A percentile compares a stretch with the other conserved stretches of the same genome.
Conservation (phyloP, 2,329 filamentous ascomycete species). For the Fusarium temperatum region DNA sequence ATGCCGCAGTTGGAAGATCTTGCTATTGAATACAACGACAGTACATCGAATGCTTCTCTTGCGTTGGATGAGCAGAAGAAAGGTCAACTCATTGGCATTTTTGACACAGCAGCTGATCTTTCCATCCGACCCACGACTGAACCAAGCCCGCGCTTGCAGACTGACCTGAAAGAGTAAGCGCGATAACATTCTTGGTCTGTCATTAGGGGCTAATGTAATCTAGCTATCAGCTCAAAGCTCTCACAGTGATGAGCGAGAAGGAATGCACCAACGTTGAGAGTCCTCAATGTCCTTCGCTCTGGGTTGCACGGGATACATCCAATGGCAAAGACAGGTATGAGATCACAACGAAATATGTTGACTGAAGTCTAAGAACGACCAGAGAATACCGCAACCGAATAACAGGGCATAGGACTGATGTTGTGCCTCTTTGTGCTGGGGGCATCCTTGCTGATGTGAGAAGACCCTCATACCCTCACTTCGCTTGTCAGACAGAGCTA, state of each 20-base stretch:
- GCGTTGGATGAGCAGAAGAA: neutral
- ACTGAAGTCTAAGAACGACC: neutral
- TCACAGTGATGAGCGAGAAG: neutral
- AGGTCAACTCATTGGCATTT: neutral
- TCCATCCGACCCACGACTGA: neutral
- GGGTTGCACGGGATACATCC: neutral
- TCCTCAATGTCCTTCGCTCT: neutral
- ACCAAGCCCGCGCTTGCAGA: neutral
- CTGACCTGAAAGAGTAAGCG: neutral
- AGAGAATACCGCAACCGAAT: neutral
- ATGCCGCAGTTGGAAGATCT: slow-evolving; percentile 1
- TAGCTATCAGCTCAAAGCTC: neutral
- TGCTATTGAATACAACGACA: neutral
- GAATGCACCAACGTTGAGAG: neutral
- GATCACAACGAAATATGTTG: fast-evolving
- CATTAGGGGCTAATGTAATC: fast-evolving
- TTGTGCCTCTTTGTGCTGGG: fast-evolving
- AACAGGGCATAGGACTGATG: neutral
- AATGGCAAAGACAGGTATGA: neutral
- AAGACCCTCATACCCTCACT: fast-evolving
- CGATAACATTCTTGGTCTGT: fast-evolving
- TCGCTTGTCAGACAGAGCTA: fast-evolving
- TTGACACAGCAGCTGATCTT: neutral
- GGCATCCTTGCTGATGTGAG: slow-evolving; percentile 2
- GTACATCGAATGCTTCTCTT: fast-evolving